Conservation (phyloP, 257 asterid genomes). For the Solanum piurae region DNA sequence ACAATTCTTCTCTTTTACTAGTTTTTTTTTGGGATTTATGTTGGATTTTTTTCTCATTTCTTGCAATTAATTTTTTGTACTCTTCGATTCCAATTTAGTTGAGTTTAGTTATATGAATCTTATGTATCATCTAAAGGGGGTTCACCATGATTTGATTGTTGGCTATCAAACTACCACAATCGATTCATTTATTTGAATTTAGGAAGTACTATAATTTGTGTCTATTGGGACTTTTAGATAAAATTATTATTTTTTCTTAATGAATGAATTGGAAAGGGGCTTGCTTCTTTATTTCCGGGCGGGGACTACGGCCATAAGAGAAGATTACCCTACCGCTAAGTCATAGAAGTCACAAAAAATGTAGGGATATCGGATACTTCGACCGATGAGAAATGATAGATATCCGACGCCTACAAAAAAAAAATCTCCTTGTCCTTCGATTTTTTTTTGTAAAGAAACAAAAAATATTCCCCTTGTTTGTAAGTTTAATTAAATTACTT, state of each 20-base stretch:
- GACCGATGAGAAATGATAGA: not conserved
- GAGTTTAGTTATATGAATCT: not conserved
- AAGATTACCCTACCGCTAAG: not conserved
- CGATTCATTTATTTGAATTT: not conserved
- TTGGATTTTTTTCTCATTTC: not conserved
- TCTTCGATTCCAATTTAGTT: not conserved
- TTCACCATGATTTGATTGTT: not conserved
- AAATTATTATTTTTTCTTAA: not conserved
- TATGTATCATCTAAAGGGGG: not conserved
- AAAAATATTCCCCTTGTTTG: not conserved
- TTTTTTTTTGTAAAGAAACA: not conserved
- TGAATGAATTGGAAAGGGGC: not conserved
- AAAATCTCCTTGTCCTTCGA: not conserved
- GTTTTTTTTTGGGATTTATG: not conserved
- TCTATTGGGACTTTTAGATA: not conserved
- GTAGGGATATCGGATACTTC: not conserved
- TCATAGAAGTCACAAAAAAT: not conserved
- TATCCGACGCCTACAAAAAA: not conserved
- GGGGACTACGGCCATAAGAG: not conserved
- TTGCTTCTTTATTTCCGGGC: not conserved
- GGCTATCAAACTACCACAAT: not conserved
- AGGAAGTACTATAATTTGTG: not conserved
- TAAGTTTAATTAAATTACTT: not conserved
- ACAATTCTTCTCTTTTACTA: not conserved
- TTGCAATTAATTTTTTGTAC: not conserved